Percentiles rank a stretch among this genome's conserved stretches.
phyloP scores from a whole-genome alignment of 163 green algal species.

The Scenedesmus sp. region DNA sequence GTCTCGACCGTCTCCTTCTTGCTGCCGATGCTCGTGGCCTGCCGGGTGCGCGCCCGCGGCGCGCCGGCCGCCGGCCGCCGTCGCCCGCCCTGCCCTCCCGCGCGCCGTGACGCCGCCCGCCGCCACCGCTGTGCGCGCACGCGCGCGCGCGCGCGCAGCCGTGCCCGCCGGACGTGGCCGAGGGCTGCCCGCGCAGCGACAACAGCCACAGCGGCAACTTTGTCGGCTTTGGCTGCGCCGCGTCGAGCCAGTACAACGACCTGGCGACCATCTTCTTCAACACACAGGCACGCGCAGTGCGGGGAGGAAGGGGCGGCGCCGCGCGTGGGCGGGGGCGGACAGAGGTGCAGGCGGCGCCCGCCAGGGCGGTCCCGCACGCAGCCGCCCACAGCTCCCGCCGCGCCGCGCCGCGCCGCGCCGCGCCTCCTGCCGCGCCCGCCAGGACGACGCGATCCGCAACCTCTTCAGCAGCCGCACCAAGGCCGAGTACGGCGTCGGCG shows the following conservation, averaged over 20 bases:
- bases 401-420: no score
- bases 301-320: conserved; percentile 41
- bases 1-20: conserved; percentile 70
- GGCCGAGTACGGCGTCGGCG: conserved; percentile 72
- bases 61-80: no score
- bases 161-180: conserved; percentile 51
- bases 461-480: conserved; percentile 80
- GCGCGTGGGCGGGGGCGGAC: background rate
- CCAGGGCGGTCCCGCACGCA: background rate
- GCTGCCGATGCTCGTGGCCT: conserved; percentile 64
- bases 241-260: conserved; percentile 77
- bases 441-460: conserved; percentile 84
- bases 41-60: conserved; percentile 40
- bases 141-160: conserved; percentile 15
- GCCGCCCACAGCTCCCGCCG: no score
- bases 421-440: no score
- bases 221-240: conserved; percentile 60
- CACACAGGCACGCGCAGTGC: no score
- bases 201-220: conserved; percentile 76
- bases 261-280: conserved; percentile 90
- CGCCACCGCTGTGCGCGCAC: background rate
- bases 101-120: no score
- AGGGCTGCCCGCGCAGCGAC: conserved; percentile 58
- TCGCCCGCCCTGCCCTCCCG: no score
- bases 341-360: background rate